Base-by-base conservation (phyloP, 2,329 filamentous ascomycete genomes). In the Alternaria ventricosa region DNA sequence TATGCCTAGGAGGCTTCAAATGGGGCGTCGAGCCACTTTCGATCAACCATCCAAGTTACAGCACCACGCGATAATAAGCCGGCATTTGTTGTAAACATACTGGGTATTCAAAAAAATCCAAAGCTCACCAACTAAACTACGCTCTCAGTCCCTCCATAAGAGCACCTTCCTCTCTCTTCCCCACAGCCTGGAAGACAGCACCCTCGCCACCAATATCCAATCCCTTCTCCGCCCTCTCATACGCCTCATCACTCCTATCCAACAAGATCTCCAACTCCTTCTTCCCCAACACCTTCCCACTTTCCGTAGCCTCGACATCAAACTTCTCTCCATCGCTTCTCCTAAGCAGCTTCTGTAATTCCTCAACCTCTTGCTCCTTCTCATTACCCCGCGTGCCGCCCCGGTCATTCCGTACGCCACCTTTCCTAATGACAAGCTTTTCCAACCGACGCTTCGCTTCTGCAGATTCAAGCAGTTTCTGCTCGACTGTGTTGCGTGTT, bases 401-500 rank as follows among this genome's bases (percentile, higher is more conserved):
- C 84, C 86, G 23, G 92, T 83, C 65, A 50, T 77, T 94, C 87
- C 22, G 87, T 65, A 88, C 56, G 75, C 82, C 45, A 83, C 95
- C 95, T 78, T 98, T 98, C 65, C 95, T 92, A 74, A 99, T 99
- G 7, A 99, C 93, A 0, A 99, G 85, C 76, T 97, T 97, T 78
- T 99, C 96, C 0, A 99, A 86, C 2, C 94, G 87, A 0, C 96
- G 90, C 80, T 99, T 99, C 1, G 92, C 93, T 72, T 97, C 94
- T 0, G 96, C 96, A 33, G 92, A 94, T 72, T 94, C 87, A 0
- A 98, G 87, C 0, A 98, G 85, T 6, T 89, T 90, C 74, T 97
- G 93, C 77, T 99, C 96, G 0, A 99, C 93, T 0, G 96, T 98
- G 9, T 91, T 92, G 73, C 94, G 94, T 0, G 96, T 99, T 0